Evolutionary conservation across 192 early-diverging fungal species (phyloP).

Genomic region (Irineochytrium annulatum): DNA sequence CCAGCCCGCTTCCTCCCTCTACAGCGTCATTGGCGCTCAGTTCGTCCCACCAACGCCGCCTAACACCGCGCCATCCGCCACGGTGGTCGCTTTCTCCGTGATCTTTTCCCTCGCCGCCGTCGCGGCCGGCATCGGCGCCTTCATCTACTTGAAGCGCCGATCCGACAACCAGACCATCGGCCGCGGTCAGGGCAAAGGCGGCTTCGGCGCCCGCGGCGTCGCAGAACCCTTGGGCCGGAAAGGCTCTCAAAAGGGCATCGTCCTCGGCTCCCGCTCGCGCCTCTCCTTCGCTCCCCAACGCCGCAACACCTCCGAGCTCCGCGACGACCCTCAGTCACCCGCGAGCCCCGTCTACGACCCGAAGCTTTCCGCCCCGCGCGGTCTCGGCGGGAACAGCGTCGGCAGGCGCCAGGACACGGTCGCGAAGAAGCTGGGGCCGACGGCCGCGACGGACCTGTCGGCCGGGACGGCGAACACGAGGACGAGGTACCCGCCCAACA

Average conservation of each 20-base stretch:
- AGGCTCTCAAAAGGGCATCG: background rate
- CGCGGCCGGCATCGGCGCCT: background rate
- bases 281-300: background rate
- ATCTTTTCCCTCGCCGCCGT: background rate
- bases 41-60: background rate
- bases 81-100: background rate
- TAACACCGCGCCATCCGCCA: background rate
- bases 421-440: background rate
- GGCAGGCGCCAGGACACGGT: too few species aligned
- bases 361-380: too few species aligned
- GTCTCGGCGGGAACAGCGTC: too few species aligned
- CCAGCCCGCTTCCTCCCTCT: background rate
- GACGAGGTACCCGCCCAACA: too few species aligned
- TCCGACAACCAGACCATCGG: constrained; percentile 2
- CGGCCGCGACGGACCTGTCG: background rate
- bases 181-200: background rate
- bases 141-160: background rate
- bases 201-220: background rate
- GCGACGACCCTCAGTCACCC: too few species aligned
- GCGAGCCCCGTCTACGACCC: too few species aligned
- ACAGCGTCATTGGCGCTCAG: background rate
- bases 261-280: background rate
- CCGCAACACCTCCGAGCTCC: background rate
- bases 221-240: background rate
- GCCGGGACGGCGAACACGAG: too few species aligned